Percentiles rank a stretch among this genome's conserved stretches.
phyloP scores from a whole-genome alignment of 352 stramenopile species.

The Globisporangium takayamanum region DNA sequence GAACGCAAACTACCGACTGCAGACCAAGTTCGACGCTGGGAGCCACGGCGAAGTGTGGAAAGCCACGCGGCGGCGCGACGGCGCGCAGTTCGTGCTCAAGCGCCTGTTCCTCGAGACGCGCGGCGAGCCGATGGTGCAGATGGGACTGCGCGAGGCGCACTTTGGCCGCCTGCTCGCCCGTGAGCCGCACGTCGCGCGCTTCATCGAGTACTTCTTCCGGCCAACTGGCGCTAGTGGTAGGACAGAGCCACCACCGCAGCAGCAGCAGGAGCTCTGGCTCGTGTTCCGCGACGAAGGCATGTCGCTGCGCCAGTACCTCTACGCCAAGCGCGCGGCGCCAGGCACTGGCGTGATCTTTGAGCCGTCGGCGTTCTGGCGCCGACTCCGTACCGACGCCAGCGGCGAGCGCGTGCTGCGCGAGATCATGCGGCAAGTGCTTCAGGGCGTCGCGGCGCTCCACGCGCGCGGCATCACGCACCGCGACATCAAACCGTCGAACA shows the following conservation, averaged over 20 bases:
- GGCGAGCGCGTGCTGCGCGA: slow-evolving; percentile 80
- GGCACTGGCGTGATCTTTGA: slow-evolving; percentile 51
- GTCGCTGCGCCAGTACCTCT: slow-evolving; percentile 84
- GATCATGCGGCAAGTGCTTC: slow-evolving; percentile 92
- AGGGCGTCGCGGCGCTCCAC: slow-evolving; percentile 88
- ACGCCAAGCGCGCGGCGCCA: slow-evolving; percentile 47
- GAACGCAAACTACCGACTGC: slow-evolving; percentile 67
- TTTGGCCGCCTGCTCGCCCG: slow-evolving; percentile 51
- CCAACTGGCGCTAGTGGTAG: slow-evolving; percentile 4
- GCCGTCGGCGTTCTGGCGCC: slow-evolving; percentile 74
- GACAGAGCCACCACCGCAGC: neutral
- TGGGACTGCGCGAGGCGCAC: slow-evolving; percentile 78
- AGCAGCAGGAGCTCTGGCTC: slow-evolving; percentile 72
- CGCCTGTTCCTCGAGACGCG: slow-evolving; percentile 64
- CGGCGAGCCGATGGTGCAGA: slow-evolving; percentile 56
- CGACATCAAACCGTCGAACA: slow-evolving; percentile 79
- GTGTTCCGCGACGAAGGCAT: slow-evolving; percentile 89
- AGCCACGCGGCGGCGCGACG: slow-evolving; percentile 22
- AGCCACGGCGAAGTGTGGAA: slow-evolving; percentile 83
- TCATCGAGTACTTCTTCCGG: slow-evolving; percentile 86
- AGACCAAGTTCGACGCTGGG: slow-evolving; percentile 77
- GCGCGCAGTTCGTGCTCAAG: slow-evolving; percentile 81
- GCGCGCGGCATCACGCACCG: slow-evolving; percentile 88
- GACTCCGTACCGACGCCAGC: slow-evolving; percentile 39
- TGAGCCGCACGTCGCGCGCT: slow-evolving; percentile 70